phyloP scores from a whole-genome alignment of 352 stramenopile species.

The Phytopythium sindhum region DNA sequence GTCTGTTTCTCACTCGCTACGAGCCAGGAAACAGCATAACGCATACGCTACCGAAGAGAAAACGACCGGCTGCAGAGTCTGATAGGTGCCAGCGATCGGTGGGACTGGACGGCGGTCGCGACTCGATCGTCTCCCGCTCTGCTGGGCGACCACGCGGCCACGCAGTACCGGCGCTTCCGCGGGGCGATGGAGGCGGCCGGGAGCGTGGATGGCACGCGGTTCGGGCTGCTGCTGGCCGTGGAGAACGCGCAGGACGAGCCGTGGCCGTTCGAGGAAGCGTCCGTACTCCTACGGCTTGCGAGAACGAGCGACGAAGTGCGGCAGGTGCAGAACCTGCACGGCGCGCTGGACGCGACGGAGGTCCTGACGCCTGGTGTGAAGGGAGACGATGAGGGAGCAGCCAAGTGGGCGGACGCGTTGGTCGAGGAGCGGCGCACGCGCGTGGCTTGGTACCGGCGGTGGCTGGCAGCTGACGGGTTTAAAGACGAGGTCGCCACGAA shows the following conservation, averaged over 20 bases:
- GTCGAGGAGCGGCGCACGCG: neutral
- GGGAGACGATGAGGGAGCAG: neutral
- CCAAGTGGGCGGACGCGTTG: neutral
- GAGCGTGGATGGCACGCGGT: neutral
- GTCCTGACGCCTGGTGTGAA: neutral
- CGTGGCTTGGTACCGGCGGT: neutral
- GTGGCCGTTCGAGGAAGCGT: neutral
- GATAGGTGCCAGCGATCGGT: neutral
- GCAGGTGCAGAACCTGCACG: neutral
- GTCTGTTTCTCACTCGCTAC: neutral
- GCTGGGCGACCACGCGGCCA: neutral
- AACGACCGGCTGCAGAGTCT: neutral
- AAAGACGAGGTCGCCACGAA: neutral
- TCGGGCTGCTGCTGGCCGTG: constrained; percentile 3
- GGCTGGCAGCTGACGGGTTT: neutral
- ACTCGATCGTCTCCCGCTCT: neutral
- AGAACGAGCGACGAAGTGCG: neutral
- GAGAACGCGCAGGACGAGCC: constrained; percentile 3
- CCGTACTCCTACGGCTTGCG: neutral
- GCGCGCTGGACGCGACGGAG: neutral
- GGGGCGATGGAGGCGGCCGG: neutral
- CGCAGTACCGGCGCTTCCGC: neutral
- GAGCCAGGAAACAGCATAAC: neutral
- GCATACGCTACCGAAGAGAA: neutral
- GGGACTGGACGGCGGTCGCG: neutral